phyloP scores from a whole-genome alignment of 1,284 basidiomycete genomes.

The Ceratobasidium theobromae region DNA sequence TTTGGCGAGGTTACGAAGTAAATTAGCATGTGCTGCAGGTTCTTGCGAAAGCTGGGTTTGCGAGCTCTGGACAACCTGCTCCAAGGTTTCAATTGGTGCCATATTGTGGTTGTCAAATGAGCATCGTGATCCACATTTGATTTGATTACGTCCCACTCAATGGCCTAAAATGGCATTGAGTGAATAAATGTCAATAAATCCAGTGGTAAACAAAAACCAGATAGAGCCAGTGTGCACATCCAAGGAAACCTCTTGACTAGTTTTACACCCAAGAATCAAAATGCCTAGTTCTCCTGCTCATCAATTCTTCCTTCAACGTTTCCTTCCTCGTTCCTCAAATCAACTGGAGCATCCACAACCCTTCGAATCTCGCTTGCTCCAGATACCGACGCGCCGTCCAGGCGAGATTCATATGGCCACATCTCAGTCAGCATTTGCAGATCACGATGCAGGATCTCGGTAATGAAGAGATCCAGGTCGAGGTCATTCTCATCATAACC shows the following conservation, averaged over 20 bases:
- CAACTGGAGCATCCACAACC: slow-evolving; percentile 22
- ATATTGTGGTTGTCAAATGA: slow-evolving; percentile 18
- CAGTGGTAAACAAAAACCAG: slow-evolving; percentile 10
- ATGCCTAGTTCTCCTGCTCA: too few relatives aligned
- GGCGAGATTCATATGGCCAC: slow-evolving; percentile 6
- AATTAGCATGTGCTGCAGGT: slow-evolving; percentile 6
- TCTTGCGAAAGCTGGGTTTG: neutral
- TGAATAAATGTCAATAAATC: neutral
- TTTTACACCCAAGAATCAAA: too few relatives aligned
- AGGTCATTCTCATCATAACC: slow-evolving; percentile 68
- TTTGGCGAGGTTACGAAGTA: slow-evolving; percentile 11
- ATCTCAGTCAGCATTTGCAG: slow-evolving; percentile 16
- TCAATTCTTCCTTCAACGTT: slow-evolving; percentile 8
- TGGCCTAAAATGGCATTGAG: neutral
- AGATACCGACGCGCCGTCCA: neutral
- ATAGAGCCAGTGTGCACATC: too few relatives aligned
- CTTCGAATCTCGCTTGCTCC: slow-evolving; percentile 13
- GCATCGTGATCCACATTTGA: neutral
- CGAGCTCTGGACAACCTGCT: slow-evolving; percentile 22
- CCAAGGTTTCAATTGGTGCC: slow-evolving; percentile 24
- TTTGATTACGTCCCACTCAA: slow-evolving; percentile 17
- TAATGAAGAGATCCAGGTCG: slow-evolving; percentile 51
- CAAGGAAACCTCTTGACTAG: too few relatives aligned
- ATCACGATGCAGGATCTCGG: slow-evolving; percentile 27
- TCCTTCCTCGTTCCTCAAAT: slow-evolving; percentile 17